phyloP scores from a whole-genome alignment of 2,329 filamentous ascomycete genomes.

The Fusarium keratoplasticum region DNA sequence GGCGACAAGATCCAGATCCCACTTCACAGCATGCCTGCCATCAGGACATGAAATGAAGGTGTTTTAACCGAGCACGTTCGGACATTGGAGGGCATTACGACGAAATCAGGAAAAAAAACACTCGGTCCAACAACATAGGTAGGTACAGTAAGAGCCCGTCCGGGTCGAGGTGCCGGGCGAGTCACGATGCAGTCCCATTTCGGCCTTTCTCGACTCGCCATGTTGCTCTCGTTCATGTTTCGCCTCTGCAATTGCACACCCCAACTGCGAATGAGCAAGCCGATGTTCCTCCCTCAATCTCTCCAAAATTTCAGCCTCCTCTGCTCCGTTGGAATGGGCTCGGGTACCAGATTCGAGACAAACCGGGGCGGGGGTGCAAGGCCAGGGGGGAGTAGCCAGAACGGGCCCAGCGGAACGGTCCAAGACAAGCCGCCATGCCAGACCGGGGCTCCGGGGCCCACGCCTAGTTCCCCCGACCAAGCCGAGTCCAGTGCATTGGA shows the following conservation, averaged over 20 bases:
- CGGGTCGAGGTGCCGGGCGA: slow-evolving; percentile 18
- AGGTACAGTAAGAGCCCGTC: not conserved
- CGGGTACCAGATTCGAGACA: slow-evolving; percentile 40
- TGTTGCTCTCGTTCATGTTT: not conserved
- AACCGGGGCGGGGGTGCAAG: slow-evolving; percentile 13
- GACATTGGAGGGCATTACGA: not conserved
- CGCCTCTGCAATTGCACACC: not conserved
- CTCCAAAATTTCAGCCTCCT: slow-evolving; percentile 30
- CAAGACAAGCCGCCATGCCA: slow-evolving; percentile 40
- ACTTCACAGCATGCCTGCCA: not conserved
- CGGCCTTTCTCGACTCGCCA: slow-evolving; percentile 20
- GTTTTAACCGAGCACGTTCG: slow-evolving; percentile 9
- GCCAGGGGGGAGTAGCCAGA: slow-evolving; percentile 27
- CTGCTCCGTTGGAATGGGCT: slow-evolving; percentile 36
- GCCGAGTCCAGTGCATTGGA: slow-evolving; percentile 36
- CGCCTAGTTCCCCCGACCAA: slow-evolving; percentile 38
- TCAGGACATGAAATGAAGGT: not conserved
- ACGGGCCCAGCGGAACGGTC: slow-evolving; percentile 43
- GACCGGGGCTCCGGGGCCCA: slow-evolving; percentile 23
- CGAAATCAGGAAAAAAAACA: not conserved
- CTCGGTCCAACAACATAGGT: not conserved
- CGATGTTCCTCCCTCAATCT: slow-evolving; percentile 10
- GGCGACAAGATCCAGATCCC: not conserved
- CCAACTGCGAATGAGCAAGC: slow-evolving; percentile 1
- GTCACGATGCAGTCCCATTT: slow-evolving; percentile 17